Percentiles rank a stretch among this genome's conserved stretches.
Evolutionary conservation across 1,284 basidiomycete genomes (phyloP).

Genomic region (Boletus sp.): DNA sequence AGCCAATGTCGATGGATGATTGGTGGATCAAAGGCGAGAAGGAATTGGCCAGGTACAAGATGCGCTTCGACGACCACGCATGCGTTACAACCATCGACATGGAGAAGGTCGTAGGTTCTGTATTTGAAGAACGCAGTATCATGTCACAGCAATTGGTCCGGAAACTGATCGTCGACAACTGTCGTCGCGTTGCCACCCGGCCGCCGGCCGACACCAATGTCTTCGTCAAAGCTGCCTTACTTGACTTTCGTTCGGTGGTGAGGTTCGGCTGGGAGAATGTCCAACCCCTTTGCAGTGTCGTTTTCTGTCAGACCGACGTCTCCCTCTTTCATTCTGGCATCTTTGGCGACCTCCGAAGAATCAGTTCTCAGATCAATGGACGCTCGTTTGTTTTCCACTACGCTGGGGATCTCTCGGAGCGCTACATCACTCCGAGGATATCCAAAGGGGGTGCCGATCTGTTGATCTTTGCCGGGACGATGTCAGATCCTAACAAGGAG

Average conservation of each 20-base stretch:
- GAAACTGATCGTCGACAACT: constrained; percentile 22
- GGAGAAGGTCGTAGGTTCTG: constrained; percentile 14
- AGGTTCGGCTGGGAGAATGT: constrained; percentile 27
- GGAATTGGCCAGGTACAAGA: constrained; percentile 26
- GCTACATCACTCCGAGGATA: constrained; percentile 17
- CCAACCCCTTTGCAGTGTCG: constrained; percentile 17
- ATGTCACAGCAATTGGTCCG: constrained; percentile 20
- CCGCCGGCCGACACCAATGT: constrained; percentile 19
- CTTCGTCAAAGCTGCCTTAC: constrained; percentile 26
- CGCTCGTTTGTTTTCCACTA: constrained; percentile 24
- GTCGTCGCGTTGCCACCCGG: constrained; percentile 12
- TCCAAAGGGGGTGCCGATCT: constrained; percentile 27
- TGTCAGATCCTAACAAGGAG: constrained; percentile 12
- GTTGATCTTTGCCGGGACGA: constrained; percentile 21
- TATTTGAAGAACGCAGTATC: constrained; percentile 19
- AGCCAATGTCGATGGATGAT: constrained; percentile 29
- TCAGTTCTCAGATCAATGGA: constrained; percentile 26
- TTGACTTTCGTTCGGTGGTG: constrained; percentile 26
- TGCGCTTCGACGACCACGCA: constrained; percentile 31
- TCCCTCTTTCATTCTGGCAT: constrained; percentile 14
- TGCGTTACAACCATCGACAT: constrained; percentile 32
- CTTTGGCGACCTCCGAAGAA: constrained; percentile 21
- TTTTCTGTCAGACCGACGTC: constrained; percentile 24
- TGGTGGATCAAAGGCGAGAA: constrained; percentile 33
- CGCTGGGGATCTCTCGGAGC: constrained; percentile 16